Percentiles rank a stretch among this genome's conserved stretches.
These are phyloP conservation scores for Zygosaccharomyces bailii DNA, from an alignment of 805 yeast species.

Conservation along the genomic window DNA sequence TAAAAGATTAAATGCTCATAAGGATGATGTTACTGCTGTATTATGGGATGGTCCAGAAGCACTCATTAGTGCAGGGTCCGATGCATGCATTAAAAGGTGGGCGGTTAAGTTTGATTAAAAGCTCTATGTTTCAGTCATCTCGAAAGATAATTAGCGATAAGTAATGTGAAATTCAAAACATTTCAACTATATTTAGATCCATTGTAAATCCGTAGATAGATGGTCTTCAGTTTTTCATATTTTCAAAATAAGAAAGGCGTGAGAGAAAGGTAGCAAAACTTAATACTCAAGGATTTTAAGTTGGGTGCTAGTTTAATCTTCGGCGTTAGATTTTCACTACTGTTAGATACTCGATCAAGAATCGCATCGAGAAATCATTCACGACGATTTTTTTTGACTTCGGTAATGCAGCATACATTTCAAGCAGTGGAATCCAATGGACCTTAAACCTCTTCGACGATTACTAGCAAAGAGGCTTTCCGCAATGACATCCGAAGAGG, in stretches of 20 bases:
- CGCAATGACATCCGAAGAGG: slow-evolving; percentile 2
- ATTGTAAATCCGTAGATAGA: too few relatives aligned
- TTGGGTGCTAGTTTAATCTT: too few relatives aligned
- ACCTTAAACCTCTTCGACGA: background rate
- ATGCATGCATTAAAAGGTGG: slow-evolving; percentile 81
- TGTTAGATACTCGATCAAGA: background rate
- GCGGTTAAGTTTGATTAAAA: slow-evolving; percentile 20
- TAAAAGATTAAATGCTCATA: slow-evolving; percentile 76
- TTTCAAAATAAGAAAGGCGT: too few relatives aligned
- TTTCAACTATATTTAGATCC: background rate
- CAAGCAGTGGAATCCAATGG: too few relatives aligned
- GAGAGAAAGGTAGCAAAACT: too few relatives aligned
- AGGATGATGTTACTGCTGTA: slow-evolving; percentile 77
- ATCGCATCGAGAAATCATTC: background rate
- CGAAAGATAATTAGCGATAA: background rate
- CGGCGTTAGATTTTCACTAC: too few relatives aligned
- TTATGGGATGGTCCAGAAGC: slow-evolving; percentile 56
- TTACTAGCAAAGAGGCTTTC: background rate
- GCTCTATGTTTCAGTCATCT: background rate
- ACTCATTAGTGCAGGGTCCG: slow-evolving; percentile 72
- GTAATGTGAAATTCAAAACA: background rate
- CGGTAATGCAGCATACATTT: background rate
- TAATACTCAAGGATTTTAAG: too few relatives aligned
- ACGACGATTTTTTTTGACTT: background rate
- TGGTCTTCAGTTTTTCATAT: too few relatives aligned